phyloP scores from a whole-genome alignment of 768 basidiomycete species.

The Pleurotus pulmonarius region DNA sequence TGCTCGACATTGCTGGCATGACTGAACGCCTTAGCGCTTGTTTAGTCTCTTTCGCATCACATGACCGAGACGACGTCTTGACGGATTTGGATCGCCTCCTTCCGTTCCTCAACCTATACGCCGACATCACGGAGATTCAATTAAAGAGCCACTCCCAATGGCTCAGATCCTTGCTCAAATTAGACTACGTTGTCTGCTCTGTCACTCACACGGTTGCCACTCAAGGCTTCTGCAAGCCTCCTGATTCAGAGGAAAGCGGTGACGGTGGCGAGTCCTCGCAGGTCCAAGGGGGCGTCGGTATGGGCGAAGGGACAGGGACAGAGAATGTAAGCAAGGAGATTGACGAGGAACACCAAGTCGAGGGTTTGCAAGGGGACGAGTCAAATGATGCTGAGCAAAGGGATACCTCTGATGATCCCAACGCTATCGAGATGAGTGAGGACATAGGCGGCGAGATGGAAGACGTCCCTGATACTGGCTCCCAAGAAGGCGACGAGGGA shows the following conservation, averaged over 20 bases:
- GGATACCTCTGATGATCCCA: conserved; percentile 53
- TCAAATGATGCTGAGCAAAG: conserved; percentile 41
- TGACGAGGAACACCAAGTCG: conserved; percentile 94
- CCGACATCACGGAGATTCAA: conserved; percentile 51
- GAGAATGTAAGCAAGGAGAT: conserved; percentile 94
- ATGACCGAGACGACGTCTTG: conserved; percentile 27
- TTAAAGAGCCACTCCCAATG: conserved; percentile 57
- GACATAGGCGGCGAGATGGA: conserved; percentile 88
- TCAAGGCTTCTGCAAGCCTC: conserved; percentile 92
- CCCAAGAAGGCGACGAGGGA: conserved; percentile 46
- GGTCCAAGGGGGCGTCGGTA: conserved; percentile 72
- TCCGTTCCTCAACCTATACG: conserved; percentile 74
- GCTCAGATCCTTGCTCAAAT: conserved; percentile 80
- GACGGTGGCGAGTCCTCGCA: conserved; percentile 44
- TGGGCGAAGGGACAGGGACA: conserved; percentile 83
- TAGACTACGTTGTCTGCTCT: conserved; percentile 73
- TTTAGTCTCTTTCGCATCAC: conserved; percentile 33
- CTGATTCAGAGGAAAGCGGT: conserved; percentile 59
- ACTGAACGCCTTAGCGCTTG: conserved; percentile 34
- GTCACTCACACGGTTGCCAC: conserved; percentile 69
- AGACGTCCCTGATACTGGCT: conserved; percentile 69
- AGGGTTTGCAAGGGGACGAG: conserved; percentile 78
- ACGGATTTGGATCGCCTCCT: conserved; percentile 41
- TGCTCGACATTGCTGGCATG: conserved; percentile 46
- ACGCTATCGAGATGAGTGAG: conserved; percentile 87